A percentile compares a stretch with the other conserved stretches of the same genome.
Evolutionary conservation across 768 basidiomycete genomes (phyloP).

Genomic region (Exsudoporus frostii): DNA sequence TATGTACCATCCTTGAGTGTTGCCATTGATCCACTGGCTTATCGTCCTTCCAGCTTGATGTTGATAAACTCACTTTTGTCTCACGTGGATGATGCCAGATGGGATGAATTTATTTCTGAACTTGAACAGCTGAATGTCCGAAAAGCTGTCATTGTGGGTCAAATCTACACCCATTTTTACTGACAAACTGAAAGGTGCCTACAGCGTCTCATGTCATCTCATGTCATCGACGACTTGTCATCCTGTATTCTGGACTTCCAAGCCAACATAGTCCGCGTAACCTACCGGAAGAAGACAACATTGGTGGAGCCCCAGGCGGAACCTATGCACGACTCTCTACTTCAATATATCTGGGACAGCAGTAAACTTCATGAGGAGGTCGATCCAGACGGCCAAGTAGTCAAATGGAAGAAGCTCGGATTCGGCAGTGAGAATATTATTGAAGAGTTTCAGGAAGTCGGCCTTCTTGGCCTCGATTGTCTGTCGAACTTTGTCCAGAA

Average conservation of each 20-base stretch:
- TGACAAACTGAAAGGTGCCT: slow-evolving; percentile 8
- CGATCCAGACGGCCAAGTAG: slow-evolving; percentile 43
- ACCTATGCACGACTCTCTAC: slow-evolving; percentile 49
- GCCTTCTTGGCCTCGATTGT: slow-evolving; percentile 79
- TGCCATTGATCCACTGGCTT: slow-evolving; percentile 1
- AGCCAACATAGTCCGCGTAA: slow-evolving; percentile 76
- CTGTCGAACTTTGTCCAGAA: slow-evolving; percentile 70
- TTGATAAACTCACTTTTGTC: slow-evolving; percentile 82
- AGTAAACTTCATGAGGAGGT: slow-evolving; percentile 54
- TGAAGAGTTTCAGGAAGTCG: slow-evolving; percentile 74
- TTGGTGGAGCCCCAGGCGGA: slow-evolving; percentile 68
- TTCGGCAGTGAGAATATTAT: slow-evolving; percentile 73
- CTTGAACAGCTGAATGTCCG: slow-evolving; percentile 75
- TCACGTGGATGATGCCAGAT: slow-evolving; percentile 72
- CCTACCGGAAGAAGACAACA: slow-evolving; percentile 78
- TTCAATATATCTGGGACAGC: slow-evolving; percentile 67
- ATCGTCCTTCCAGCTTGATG: slow-evolving; percentile 63
- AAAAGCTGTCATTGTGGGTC: slow-evolving; percentile 76
- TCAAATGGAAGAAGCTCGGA: slow-evolving; percentile 79
- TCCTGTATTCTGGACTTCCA: slow-evolving; percentile 88
- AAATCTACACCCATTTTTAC: background rate
- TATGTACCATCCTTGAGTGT: slow-evolving; percentile 22
- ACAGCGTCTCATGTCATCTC: slow-evolving; percentile 80
- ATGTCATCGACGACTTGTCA: slow-evolving; percentile 76
- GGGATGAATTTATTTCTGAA: slow-evolving; percentile 76